Base-by-base conservation (phyloP, 139 green algal genomes). In the Spirogloea muscicola region DNA sequence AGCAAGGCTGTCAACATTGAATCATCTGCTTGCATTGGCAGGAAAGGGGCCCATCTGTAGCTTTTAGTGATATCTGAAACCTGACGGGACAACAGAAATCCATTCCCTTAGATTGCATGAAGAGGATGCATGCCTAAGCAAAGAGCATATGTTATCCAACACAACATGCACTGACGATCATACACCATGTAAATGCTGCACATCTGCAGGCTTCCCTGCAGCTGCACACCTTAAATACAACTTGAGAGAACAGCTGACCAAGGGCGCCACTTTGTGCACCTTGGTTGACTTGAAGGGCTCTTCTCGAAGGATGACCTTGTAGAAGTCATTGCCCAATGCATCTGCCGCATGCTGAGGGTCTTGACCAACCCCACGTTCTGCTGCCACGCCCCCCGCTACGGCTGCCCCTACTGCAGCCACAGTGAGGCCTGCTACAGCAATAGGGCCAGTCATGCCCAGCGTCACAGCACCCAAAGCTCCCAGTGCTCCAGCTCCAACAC, bases 261-360 rank as follows among this genome's bases (percentile, higher is more conserved):
- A 51, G 10, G 13, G 43, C 43, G 13, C 10, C 13, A 51, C 10
- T 51, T 51, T 6, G 4, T 36, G n/a, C 42, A 68, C 59, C 59
- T 68, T 68, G 5, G 18, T 68, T 29, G 65, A 74, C 65, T 74
- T 74, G 0, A 74, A 74, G 3, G 65, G 65, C 65, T 74, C 65
- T 16, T 74, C 49, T 60, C 66, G 40, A 13, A 66, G 60, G 31
- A 76, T n/a, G 7, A 69, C 51, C 1, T 72, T 71, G 33, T 72
- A 76, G 36, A 76, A 76, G 34, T 76, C 68, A 27, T 33, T 31
- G 21, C 51, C 68, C 34, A 76, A 21, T 16, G 49, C 25, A 70
- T 76, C 49, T 2, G 68, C 68, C 33, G 65, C 65, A 65, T 43
- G 34, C 7, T 66, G 18, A 27, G 65, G 18, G 13, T 38, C 44